These are phyloP conservation scores for Marasmius oreades DNA, from an alignment of 1,284 basidiomycete species.

Conservation along the genomic window DNA sequence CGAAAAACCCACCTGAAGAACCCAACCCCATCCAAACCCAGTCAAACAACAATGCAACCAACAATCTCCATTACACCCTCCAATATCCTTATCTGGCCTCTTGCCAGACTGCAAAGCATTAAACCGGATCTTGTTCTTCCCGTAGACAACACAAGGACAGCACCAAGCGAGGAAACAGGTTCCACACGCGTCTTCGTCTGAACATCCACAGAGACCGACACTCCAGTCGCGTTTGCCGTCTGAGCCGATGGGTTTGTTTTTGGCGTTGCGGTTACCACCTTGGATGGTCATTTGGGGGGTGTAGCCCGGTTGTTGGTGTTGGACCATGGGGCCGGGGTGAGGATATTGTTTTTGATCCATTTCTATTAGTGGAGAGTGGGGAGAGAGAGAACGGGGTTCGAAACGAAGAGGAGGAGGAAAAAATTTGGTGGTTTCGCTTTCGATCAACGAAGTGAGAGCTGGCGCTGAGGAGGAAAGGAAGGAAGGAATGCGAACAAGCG, in stretches of 20 bases:
- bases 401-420: no score
- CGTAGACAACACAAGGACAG: constrained; percentile 15
- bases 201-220: constrained; percentile 32
- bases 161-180: constrained; percentile 27
- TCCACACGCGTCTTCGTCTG: constrained; percentile 19
- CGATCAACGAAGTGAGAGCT: no score
- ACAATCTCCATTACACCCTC: constrained; percentile 5
- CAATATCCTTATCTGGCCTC: constrained; percentile 9
- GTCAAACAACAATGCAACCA: not conserved
- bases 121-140: constrained; percentile 11
- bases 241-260: constrained; percentile 27
- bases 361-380: no score
- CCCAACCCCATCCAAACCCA: constrained; percentile 8
- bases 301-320: constrained; percentile 25
- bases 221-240: constrained; percentile 40
- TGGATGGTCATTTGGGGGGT: constrained; percentile 19
- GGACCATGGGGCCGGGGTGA: no score
- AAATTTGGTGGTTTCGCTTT: no score
- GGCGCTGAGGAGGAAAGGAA: no score
- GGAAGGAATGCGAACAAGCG: no score
- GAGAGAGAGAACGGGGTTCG: no score
- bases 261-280: constrained; percentile 31
- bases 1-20: constrained; percentile 23
- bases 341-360: no score
- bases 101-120: constrained; percentile 10